Base-by-base conservation (phyloP, 163 green algal genomes). In the Volvox carteri region DNA sequence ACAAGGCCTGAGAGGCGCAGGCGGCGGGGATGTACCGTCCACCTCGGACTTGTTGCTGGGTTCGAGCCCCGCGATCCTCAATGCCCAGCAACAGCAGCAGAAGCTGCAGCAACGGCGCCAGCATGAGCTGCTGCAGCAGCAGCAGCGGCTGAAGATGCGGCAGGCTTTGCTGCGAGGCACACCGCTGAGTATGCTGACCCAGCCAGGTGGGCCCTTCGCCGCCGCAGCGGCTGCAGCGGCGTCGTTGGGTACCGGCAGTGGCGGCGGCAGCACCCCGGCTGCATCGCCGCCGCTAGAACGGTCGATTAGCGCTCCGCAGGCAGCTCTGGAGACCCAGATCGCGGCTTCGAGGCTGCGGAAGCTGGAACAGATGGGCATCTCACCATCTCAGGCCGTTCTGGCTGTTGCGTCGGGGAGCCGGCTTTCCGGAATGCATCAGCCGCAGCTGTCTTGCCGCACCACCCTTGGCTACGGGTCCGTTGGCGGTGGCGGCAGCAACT, bases 341-440 rank as follows among this genome's bases (percentile, higher is more conserved):
- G 68, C 68, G 2, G 67, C 46, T 23, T 44, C 37, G 0, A n/a
- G 81, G 33, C 44, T 87, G 48, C 65, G 33, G n/a, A 70, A 80
- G 65, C 48, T 87, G 44, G 81, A 87, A 46, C 37, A 70, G 35
- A 77, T 87, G 65, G 81, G 81, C 33, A 79, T 87, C 46, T 73
- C 81, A 28, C 46, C 46, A 11, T 80, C 65, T 30, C 81, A 87
- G 25, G 81, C 65, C 0, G 81, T 87, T 39, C 46, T 87, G 8
- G 62, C 65, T 16, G 75, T 33, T 3, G 78, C 78, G 46, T 60
- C 79, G 58, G 28, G 28, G 0, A 44, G 48, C 0, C 81, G 81
- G 41, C 56, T 79, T 33, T n/a, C 48, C 4, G 75, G 48, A 12
- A 11, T 18, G 39, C 48, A 56, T n/a, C n/a, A n/a, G 37, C 8